phyloP scores from a whole-genome alignment of 352 stramenopile species.

The Saprolegnia parasitica region DNA sequence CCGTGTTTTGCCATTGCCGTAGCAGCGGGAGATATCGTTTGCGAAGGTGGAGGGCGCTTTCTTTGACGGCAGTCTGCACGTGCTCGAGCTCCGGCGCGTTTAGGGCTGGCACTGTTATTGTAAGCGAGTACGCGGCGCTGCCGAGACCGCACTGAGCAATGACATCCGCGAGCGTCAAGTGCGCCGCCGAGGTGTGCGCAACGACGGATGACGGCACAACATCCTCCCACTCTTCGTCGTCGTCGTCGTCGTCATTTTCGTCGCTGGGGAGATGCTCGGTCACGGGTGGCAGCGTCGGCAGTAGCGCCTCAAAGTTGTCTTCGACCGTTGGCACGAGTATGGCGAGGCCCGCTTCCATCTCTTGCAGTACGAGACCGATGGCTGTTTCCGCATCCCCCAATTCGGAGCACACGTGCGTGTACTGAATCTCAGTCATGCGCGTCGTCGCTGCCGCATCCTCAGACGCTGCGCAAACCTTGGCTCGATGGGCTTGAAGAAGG shows the following conservation, averaged over 20 bases:
- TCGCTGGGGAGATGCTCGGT: no score
- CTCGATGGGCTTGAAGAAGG: background rate
- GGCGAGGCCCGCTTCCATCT: slow-evolving; percentile 62
- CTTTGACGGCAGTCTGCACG: background rate
- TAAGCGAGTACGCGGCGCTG: no score
- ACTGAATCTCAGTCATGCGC: background rate
- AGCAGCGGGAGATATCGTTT: background rate
- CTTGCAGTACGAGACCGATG: background rate
- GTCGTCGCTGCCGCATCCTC: background rate
- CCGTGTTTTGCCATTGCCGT: no score
- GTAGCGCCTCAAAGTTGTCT: background rate
- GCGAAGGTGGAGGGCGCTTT: background rate
- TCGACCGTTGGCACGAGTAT: slow-evolving; percentile 7
- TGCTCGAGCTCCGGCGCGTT: no score
- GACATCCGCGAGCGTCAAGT: background rate
- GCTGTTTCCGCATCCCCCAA: background rate
- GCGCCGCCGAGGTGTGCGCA: background rate
- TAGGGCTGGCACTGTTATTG: no score
- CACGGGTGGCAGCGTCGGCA: background rate
- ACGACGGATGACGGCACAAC: background rate
- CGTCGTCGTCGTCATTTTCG: no score
- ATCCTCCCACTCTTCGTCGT: no score
- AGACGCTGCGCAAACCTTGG: background rate
- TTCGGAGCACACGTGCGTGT: background rate
- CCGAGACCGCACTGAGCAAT: no score